phyloP scores from a whole-genome alignment of 495 filamentous ascomycete species.

The Penicillium manginii region DNA sequence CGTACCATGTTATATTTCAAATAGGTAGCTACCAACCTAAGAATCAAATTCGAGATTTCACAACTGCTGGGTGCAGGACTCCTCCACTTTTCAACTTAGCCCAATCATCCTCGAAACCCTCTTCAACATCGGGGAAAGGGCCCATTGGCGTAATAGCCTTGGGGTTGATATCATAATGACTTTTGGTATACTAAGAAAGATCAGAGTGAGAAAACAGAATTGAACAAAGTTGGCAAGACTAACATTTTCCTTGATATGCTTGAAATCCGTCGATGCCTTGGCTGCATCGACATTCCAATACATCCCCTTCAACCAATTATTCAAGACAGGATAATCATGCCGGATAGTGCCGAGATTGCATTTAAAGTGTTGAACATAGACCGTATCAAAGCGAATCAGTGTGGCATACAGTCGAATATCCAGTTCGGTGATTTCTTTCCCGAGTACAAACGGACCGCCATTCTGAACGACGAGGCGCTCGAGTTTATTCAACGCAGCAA shows the following conservation, averaged over 20 bases:
- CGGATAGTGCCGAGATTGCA: slow-evolving; percentile 57
- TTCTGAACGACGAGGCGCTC: slow-evolving; percentile 48
- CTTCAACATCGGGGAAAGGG: slow-evolving; percentile 64
- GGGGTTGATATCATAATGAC: slow-evolving; percentile 62
- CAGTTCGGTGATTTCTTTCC: slow-evolving; percentile 50
- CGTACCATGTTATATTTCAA: no score
- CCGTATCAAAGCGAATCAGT: slow-evolving; percentile 52
- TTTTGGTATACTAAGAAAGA: slow-evolving; percentile 52
- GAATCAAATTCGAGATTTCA: background rate
- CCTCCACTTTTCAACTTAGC: background rate
- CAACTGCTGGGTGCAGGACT: background rate
- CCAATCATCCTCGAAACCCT: slow-evolving; percentile 29
- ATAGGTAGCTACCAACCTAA: no score
- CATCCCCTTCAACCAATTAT: slow-evolving; percentile 55
- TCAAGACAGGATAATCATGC: slow-evolving; percentile 54
- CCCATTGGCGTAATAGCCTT: slow-evolving; percentile 66
- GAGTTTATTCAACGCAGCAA: slow-evolving; percentile 55
- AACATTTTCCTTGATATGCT: slow-evolving; percentile 63
- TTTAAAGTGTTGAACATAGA: slow-evolving; percentile 63
- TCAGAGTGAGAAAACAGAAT: background rate
- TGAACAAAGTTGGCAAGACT: slow-evolving; percentile 13
- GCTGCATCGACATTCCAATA: slow-evolving; percentile 56
- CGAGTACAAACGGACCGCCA: slow-evolving; percentile 53
- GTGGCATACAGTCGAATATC: slow-evolving; percentile 56
- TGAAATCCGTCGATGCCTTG: slow-evolving; percentile 58